phyloP scores from a whole-genome alignment of 148 eudicot genomes.

The Bassia scoparia region DNA sequence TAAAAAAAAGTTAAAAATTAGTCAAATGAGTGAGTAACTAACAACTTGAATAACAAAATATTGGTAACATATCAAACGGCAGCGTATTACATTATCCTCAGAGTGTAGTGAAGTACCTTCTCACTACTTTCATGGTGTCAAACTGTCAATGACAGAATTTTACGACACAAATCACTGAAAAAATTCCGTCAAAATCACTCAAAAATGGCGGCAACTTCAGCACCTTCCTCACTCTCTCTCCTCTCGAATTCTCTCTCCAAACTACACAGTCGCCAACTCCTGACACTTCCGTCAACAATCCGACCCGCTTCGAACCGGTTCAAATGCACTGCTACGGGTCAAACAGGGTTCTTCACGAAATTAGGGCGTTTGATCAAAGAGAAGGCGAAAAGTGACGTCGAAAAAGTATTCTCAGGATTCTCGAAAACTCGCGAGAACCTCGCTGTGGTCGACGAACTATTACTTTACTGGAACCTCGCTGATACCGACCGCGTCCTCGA shows the following conservation, averaged over 20 bases:
- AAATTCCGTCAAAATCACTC: neutral
- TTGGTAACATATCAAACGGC: neutral
- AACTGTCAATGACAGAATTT: neutral
- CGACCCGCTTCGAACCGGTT: constrained; percentile 31
- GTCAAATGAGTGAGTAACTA: no score
- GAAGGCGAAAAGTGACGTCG: constrained; percentile 92
- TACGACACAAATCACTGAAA: no score
- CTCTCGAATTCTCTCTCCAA: constrained; percentile 33
- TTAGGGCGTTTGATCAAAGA: constrained; percentile 85
- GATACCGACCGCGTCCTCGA: constrained; percentile 92
- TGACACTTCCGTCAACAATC: constrained; percentile 12
- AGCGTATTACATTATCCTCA: constrained; percentile 3
- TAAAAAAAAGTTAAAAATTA: no score
- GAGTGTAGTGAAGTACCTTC: no score
- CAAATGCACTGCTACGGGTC: constrained; percentile 43
- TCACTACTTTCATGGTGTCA: neutral
- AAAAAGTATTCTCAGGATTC: constrained; percentile 84
- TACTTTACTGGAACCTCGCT: constrained; percentile 84
- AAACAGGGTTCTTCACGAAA: constrained; percentile 76
- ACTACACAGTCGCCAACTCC: constrained; percentile 14
- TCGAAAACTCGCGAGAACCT: constrained; percentile 88
- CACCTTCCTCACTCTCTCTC: constrained; percentile 33
- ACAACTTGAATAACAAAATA: no score
- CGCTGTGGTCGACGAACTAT: constrained; percentile 87
- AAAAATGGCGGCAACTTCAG: constrained; percentile 31